A percentile compares a stretch with the other conserved stretches of the same genome.
Evolutionary conservation across 192 early-diverging fungal genomes (phyloP).

Genomic region (Oehlia diaphana): DNA sequence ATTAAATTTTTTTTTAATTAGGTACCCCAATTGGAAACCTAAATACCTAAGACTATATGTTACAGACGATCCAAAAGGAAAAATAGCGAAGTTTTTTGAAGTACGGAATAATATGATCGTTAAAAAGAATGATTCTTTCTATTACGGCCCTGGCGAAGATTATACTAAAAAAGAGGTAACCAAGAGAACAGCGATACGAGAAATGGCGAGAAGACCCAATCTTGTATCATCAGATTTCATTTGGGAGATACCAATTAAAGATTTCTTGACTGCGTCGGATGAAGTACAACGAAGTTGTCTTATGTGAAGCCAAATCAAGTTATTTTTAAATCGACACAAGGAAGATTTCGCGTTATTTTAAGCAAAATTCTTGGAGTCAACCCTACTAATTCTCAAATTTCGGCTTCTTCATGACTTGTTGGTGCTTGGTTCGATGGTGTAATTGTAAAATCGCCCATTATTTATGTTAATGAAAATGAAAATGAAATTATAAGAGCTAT

Average conservation of each 20-base stretch:
- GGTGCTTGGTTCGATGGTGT: slow-evolving; percentile 39
- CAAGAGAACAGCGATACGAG: neutral
- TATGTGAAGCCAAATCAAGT: neutral
- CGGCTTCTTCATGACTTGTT: slow-evolving; percentile 33
- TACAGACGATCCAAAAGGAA: too few relatives aligned
- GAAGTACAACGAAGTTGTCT: neutral
- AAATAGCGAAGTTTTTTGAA: neutral
- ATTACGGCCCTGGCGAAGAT: neutral
- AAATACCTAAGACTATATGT: too few relatives aligned
- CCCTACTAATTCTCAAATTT: slow-evolving; percentile 5
- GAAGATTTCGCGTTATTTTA: neutral
- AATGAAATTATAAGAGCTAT: neutral
- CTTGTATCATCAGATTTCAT: neutral
- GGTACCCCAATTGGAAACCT: too few relatives aligned
- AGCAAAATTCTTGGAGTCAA: neutral
- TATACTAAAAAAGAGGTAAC: neutral
- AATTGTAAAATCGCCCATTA: neutral
- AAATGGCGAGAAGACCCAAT: neutral
- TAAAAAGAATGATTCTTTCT: neutral
- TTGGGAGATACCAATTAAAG: neutral
- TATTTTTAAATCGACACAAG: neutral
- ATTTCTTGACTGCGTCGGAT: neutral
- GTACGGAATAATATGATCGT: neutral
- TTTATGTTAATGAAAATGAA: neutral
- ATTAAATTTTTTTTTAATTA: too few relatives aligned